Evolutionary conservation across 129 eudicot genomes (phyloP), one percentile per base, ranked within the genome.

Genomic region (Kitagawia praeruptora): DNA sequence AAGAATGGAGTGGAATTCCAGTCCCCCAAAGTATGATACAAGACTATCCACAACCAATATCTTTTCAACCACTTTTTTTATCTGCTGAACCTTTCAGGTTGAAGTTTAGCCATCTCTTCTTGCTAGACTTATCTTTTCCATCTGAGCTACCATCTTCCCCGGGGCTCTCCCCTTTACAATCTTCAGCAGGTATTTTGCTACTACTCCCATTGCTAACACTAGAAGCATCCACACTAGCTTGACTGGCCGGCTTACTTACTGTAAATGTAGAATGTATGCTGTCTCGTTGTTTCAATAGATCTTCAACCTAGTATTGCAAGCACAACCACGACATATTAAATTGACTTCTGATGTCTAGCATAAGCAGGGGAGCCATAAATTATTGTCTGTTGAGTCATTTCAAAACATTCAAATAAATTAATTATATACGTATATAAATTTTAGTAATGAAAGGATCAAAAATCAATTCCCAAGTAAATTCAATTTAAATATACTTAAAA

Each of bases 281-380:
- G 75, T 95, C 99, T 70, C 99, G 81, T 82, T 92, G 90, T 88
- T 95, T 92, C 53, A 95, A 84, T 86, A 95, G 94, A 83, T 92
- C 99, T 18, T 95, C 99, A 54, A 95, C 99, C 99, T 95, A 89
- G 80, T 31, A 34, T 47, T 42, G 23, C 23, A 48, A 82, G 12
- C 27, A 41, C 34, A 41, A 66, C 70, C 15, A 28, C 31, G 21
- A 31, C 8, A 27, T 4, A 15, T 31, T 66, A 66, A 66, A 28
- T 66, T 27, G 41, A 39, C 41, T 14, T 2, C 37, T 31, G 27
- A 28, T 66, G 37, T 66, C 72, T 66, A 11, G 40, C 39, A 28
- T 28, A 66, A 66, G 8, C 18, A 66, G 21, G 72, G 40, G 72
- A 31, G 61, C 67, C 67, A 8, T n/a, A 7, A 8, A n/a, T 8